These are phyloP conservation scores for Trichoderma polysporum DNA, from an alignment of 2,329 filamentous ascomycete genomes.

Conservation along the genomic window DNA sequence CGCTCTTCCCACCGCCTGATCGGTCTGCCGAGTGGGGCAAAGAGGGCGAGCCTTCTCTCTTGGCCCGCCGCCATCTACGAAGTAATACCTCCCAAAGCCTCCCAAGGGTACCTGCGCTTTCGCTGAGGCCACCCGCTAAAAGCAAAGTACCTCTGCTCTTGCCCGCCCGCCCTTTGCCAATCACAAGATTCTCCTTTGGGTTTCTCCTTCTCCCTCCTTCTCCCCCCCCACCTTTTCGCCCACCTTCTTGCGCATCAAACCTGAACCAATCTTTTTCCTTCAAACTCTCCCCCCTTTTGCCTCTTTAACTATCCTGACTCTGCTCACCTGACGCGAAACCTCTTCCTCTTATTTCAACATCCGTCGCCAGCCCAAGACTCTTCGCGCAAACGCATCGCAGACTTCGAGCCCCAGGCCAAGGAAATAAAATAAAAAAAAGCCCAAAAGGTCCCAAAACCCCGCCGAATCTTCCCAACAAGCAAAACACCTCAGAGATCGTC, in stretches of 20 bases:
- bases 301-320: not conserved
- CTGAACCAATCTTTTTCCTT: constrained; percentile 13
- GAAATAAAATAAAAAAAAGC: not conserved
- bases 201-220: constrained; percentile 27
- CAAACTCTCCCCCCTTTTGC: not conserved
- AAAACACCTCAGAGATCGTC: constrained; percentile 27
- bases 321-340: constrained; percentile 13
- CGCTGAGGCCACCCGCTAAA: not conserved
- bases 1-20: constrained; percentile 10
- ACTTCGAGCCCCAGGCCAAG: not conserved
- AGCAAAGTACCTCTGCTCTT: not conserved
- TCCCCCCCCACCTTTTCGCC: constrained; percentile 17
- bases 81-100: not conserved
- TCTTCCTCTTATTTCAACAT: constrained; percentile 1
- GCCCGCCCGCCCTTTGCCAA: not conserved
- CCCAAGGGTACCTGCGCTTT: constrained; percentile 1
- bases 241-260: constrained; percentile 13
- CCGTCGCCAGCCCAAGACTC: not conserved
- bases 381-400: not conserved
- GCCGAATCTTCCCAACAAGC: not conserved
- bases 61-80: too few species aligned
- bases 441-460: not conserved
- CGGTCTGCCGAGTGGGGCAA: not conserved
- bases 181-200: constrained; percentile 6
- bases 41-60: not conserved